phyloP scores from a whole-genome alignment of 306 rosid genomes.

The Trifolium pratense region DNA sequence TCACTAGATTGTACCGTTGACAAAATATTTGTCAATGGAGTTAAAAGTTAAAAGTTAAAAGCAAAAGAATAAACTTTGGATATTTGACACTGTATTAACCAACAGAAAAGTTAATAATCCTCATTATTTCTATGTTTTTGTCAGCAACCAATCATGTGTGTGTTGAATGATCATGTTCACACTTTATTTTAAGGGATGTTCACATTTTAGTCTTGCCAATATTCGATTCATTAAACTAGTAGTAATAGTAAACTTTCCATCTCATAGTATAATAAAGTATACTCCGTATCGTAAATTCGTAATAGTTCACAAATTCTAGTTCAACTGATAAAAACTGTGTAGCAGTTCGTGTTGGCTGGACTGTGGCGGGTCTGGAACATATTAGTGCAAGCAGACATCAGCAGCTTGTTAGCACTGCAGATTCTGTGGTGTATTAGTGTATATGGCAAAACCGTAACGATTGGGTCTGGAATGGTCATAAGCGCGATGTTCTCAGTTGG shows the following conservation, averaged over 20 bases:
- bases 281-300: too few species aligned
- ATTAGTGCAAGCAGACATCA: too few species aligned
- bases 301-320: too few species aligned
- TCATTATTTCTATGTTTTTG: neutral
- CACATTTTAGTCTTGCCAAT: neutral
- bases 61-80: neutral
- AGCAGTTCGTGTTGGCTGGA: too few species aligned
- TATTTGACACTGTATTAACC: constrained; percentile 14
- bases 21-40: constrained; percentile 33
- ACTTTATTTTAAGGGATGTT: constrained; percentile 6
- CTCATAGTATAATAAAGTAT: neutral
- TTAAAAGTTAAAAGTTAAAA: neutral
- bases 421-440: too few species aligned
- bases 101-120: constrained; percentile 13
- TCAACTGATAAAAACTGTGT: too few species aligned
- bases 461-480: too few species aligned
- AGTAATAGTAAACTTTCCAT: neutral
- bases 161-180: constrained; percentile 29
- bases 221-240: neutral
- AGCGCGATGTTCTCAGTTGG: too few species aligned
- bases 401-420: too few species aligned
- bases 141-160: constrained; percentile 33
- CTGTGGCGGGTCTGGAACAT: too few species aligned
- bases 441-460: too few species aligned
- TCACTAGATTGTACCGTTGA: neutral